Base-by-base conservation (phyloP, 352 stramenopile species). In the Pythium folliculosum region DNA sequence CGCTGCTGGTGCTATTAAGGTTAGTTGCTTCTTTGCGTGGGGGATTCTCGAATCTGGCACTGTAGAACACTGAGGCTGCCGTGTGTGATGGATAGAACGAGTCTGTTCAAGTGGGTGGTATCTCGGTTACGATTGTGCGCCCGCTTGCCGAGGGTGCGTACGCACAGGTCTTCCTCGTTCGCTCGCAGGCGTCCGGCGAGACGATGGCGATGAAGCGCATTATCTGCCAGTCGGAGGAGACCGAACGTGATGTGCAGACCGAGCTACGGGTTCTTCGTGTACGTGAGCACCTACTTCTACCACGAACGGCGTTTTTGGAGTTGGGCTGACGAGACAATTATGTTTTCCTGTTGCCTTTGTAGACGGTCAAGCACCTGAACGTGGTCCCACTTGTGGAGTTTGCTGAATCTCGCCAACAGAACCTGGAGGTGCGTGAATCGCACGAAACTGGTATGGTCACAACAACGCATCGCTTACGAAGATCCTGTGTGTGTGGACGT, bases 121-220 rank as follows among this genome's bases (percentile, higher is more conserved):
- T 91, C 17, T 86, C 65, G 17, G 81, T 96, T 25, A 83, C 77
- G 44, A 77, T 96, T 12, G 77, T 91, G 12, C 84, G 81, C 7
- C 66, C 82, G 8, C 72, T 96, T 13, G 86, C 86, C 1, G 87
- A 96, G 47, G 86, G 86, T 12, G 82, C 78, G 13, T 94, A 89
- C 67, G 83, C 78, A 38, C 87, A 96, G 76, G 85, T 95, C 8
- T 78, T 94, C 40, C 77, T 96, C 35, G 89, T 95, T 51, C 82
- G 84, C 21, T 84, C 80, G n/a, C 75, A 74, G 5, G 77, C 70
- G 8, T 87, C 86, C 8, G 88, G 74, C 52, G 84, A 95, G 58
- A 82, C 73, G 30, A 91, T 95, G 69, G 88, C 85, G 9, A 73
- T 95, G 25, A 96, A 96, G 68, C 82, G 89, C 25, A 80, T 94